These are phyloP conservation scores for Penicillium salamii DNA, from an alignment of 495 filamentous ascomycete species.

Conservation along the genomic window DNA sequence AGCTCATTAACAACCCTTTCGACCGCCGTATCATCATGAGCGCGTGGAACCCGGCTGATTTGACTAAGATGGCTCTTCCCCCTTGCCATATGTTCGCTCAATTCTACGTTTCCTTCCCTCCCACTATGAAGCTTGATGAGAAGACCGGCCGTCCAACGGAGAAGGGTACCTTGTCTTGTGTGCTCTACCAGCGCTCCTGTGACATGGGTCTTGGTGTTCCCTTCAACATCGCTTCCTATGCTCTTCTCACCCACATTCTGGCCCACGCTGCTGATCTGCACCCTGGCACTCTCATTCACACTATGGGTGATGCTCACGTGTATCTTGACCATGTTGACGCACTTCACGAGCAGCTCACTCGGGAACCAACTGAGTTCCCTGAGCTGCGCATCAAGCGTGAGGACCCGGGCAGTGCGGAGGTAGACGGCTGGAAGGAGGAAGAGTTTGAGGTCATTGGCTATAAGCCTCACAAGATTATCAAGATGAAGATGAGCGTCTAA, in stretches of 20 bases:
- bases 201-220: conserved; percentile 98
- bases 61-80: conserved; percentile 87
- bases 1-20: conserved; percentile 76
- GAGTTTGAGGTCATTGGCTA: conserved; percentile 90
- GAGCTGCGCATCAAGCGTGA: conserved; percentile 66
- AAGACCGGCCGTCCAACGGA: conserved; percentile 32
- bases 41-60: conserved; percentile 89
- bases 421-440: conserved; percentile 83
- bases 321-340: conserved; percentile 93
- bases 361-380: conserved; percentile 82
- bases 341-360: conserved; percentile 70
- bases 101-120: conserved; percentile 88
- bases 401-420: conserved; percentile 53
- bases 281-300: conserved; percentile 81
- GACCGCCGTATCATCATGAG: conserved; percentile 85
- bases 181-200: conserved; percentile 90
- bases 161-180: conserved; percentile 71
- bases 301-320: conserved; percentile 95
- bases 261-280: conserved; percentile 80
- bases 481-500: conserved; percentile 98
- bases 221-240: conserved; percentile 96
- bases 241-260: conserved; percentile 88
- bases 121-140: conserved; percentile 28
- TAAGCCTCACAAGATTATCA: conserved; percentile 81
- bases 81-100: conserved; percentile 99